Conservation (phyloP, 768 basidiomycete genomes). For the Lenzites betulinus region DNA sequence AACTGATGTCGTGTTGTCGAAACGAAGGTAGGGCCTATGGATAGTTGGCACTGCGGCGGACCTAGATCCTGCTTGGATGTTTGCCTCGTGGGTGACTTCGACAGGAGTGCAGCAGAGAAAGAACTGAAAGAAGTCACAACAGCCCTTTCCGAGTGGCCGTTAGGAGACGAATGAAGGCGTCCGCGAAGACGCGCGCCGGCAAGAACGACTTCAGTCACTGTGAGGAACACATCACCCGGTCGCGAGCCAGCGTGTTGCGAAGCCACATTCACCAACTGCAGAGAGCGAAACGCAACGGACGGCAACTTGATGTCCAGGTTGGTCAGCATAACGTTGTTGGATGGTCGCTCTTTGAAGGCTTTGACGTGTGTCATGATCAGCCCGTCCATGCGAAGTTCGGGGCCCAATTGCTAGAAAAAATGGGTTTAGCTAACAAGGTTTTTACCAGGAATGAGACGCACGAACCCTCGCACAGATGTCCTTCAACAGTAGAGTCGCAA, state of each 20-base stretch:
- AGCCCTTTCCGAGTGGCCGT: background rate
- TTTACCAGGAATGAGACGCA: background rate
- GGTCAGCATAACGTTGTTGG: conserved; percentile 4
- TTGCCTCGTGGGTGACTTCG: conserved; percentile 1
- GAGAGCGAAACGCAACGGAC: conserved; percentile 40
- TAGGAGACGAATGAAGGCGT: background rate
- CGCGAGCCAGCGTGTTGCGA: background rate
- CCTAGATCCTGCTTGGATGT: conserved; percentile 6
- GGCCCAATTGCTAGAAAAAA: conserved; percentile 39
- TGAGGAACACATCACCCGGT: conserved; percentile 23
- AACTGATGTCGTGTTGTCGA: conserved; percentile 9
- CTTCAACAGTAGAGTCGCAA: conserved; percentile 45
- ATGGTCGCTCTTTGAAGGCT: conserved; percentile 11
- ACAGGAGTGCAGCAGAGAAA: background rate
- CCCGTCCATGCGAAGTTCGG: conserved; percentile 42
- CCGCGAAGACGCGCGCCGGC: background rate
- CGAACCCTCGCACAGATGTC: conserved; percentile 52
- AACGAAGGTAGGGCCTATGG: conserved; percentile 8
- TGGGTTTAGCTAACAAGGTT: too few relatives aligned
- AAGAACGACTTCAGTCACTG: conserved; percentile 32
- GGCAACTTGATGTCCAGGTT: conserved; percentile 47
- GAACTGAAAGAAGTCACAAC: conserved; percentile 1
- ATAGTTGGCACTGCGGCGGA: conserved; percentile 20
- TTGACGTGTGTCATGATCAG: conserved; percentile 45
- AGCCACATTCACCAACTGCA: conserved; percentile 33